Base-by-base conservation (phyloP, 2,329 filamentous ascomycete species). In the Macroventuria anomochaeta region DNA sequence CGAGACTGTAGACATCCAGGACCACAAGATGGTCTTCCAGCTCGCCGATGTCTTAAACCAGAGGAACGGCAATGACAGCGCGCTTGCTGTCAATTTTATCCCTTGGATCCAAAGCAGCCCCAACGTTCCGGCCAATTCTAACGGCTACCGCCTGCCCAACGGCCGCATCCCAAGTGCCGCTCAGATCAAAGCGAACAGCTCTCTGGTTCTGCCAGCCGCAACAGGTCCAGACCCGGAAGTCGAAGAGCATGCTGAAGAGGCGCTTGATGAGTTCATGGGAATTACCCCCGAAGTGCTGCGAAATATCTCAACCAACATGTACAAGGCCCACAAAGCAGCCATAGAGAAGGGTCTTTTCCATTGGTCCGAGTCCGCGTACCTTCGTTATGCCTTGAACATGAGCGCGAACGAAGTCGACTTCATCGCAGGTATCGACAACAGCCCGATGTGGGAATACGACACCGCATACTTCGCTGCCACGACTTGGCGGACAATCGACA, bases 1-100 rank as follows among this genome's bases (percentile, higher is more conserved):
- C 57, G 77, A 83, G 62, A 86, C 82, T 0, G 61, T 81, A 3
- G 80, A 85, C 53, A 84, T 88, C 57, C 80, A 81, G 7, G 86
- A 88, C 60, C 85, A 88, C 63, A 79, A 83, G 56, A 78, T 89
- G 66, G 84, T 88, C 0, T 88, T 87, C 68, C 83, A 88, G 65
- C 77, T 89, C 2, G 85, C 80, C 2, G 79, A 79, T 5, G 80
- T 82, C 46, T 75, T 89, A 55, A 88, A 88, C 69, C 65, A 77
- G 26, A 73, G 87, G 62, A 88, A 88, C 69, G 73, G 72, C 13
- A 73, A 84, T 59, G 70, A 80, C 38, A 70, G 74, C 13, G 55
- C 68, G 1, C 73, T 81, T 29, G 78, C 75, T 13, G 80, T 88
- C 25, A 81, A 85, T 44, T 86, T 88, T 60, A 87, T 88, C 51